These are phyloP conservation scores for Trametes gibbosa DNA, from an alignment of 768 basidiomycete genomes.

Conservation along the genomic window DNA sequence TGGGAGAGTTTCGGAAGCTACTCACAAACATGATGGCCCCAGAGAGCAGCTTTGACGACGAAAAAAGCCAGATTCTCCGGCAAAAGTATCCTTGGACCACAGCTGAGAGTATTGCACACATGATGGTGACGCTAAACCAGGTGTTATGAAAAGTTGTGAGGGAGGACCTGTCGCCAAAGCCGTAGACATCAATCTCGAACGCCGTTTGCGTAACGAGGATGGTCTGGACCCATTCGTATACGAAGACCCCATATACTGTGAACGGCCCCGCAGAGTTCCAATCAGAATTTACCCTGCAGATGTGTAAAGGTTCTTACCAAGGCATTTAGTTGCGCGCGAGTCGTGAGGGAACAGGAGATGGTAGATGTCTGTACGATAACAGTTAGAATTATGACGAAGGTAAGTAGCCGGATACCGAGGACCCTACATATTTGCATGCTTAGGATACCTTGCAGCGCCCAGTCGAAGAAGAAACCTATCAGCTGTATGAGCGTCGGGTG, in stretches of 20 bases:
- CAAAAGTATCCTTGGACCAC: slow-evolving; percentile 12
- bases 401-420: not conserved
- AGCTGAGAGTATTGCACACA: slow-evolving; percentile 10
- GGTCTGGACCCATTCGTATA: not conserved
- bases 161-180: not conserved
- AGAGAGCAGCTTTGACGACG: not conserved
- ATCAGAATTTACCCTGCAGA: too few species aligned
- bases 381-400: not conserved
- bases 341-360: not conserved
- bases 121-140: slow-evolving; percentile 17
- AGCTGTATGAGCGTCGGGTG: not conserved
- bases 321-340: not conserved
- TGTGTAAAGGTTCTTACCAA: not conserved
- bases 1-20: not conserved
- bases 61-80: slow-evolving; percentile 8
- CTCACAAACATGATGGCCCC: slow-evolving; percentile 2
- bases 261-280: too few species aligned
- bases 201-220: not conserved
- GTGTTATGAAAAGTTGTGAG: not conserved
- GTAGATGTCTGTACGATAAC: not conserved
- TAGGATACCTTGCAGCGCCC: not conserved
- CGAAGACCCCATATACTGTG: not conserved
- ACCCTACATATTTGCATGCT: not conserved
- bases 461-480: not conserved
- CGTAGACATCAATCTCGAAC: not conserved